Conservation (phyloP, 2,329 filamentous ascomycete species). For the Cladophialophora yegresii region DNA sequence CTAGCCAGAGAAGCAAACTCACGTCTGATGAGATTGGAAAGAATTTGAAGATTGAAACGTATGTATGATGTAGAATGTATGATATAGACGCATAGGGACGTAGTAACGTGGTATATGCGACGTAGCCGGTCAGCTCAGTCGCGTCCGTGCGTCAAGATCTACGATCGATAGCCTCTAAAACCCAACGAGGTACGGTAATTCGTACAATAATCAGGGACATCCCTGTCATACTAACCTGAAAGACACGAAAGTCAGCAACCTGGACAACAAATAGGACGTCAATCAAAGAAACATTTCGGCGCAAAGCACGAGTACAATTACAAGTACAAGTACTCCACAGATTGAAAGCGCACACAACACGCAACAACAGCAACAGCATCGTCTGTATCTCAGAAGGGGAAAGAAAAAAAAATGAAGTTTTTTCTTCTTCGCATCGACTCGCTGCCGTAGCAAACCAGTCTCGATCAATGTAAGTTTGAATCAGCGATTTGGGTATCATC, state of each 20-base stretch:
- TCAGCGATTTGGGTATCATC: constrained; percentile 20
- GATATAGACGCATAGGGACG: too few relatives aligned
- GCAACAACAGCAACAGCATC: neutral
- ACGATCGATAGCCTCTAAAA: too few relatives aligned
- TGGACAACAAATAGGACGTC: neutral
- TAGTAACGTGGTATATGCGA: too few relatives aligned
- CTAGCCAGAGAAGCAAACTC: neutral
- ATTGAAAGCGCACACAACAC: neutral
- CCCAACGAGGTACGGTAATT: neutral
- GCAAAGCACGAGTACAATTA: neutral
- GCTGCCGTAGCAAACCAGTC: constrained; percentile 1
- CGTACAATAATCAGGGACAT: neutral
- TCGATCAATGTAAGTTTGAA: constrained; percentile 18
- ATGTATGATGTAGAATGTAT: too few relatives aligned
- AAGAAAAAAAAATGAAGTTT: constrained; percentile 14
- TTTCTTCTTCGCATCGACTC: constrained; percentile 17
- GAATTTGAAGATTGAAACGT: neutral
- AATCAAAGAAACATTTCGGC: neutral
- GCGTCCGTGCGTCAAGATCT: neutral
- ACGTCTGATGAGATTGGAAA: neutral
- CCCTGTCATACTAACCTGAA: neutral
- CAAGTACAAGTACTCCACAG: neutral
- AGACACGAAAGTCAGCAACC: neutral
- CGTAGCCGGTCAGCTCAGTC: neutral
- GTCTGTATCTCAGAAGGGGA: constrained; percentile 21